Evolutionary conservation across 495 filamentous ascomycete species (phyloP).

Genomic region (Tetracladium setigerum): DNA sequence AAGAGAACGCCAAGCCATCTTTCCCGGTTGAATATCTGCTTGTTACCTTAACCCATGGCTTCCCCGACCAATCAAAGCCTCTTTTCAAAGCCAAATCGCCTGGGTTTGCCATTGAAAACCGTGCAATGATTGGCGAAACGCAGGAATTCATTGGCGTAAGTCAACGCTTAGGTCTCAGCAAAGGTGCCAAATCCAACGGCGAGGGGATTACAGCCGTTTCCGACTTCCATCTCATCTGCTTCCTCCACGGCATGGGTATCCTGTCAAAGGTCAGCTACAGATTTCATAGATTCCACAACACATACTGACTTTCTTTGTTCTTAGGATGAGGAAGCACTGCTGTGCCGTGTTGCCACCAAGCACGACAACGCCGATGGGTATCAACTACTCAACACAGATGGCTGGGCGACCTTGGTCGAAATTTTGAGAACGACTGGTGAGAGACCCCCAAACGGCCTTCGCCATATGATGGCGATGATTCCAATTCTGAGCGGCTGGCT

Average conservation of each 20-base stretch:
- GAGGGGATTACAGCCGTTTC: conserved; percentile 61
- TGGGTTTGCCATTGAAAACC: conserved; percentile 82
- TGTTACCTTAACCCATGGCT: conserved; percentile 93
- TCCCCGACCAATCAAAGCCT: conserved; percentile 72
- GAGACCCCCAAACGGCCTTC: conserved; percentile 78
- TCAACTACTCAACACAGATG: conserved; percentile 72
- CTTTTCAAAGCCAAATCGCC: conserved; percentile 55
- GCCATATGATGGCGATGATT: conserved; percentile 27
- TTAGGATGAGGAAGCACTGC: conserved; percentile 83
- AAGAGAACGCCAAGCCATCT: conserved; percentile 91
- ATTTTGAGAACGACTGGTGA: conserved; percentile 96
- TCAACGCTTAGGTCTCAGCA: conserved; percentile 49
- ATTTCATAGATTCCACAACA: background rate
- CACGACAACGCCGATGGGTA: conserved; percentile 72
- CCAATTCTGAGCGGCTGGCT: conserved; percentile 71
- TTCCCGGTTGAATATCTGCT: conserved; percentile 97
- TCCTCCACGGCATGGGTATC: conserved; percentile 70
- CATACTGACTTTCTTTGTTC: conserved; percentile 10
- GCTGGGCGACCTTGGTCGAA: conserved; percentile 88
- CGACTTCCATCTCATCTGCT: conserved; percentile 89
- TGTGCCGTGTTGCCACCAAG: conserved; percentile 73
- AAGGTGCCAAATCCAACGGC: too few species aligned
- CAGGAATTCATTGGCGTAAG: conserved; percentile 65
- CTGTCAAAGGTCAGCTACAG: conserved; percentile 60
- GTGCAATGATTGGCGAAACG: conserved; percentile 72